Conservation (phyloP, 768 basidiomycete species). For the Polyporus arcularius region DNA sequence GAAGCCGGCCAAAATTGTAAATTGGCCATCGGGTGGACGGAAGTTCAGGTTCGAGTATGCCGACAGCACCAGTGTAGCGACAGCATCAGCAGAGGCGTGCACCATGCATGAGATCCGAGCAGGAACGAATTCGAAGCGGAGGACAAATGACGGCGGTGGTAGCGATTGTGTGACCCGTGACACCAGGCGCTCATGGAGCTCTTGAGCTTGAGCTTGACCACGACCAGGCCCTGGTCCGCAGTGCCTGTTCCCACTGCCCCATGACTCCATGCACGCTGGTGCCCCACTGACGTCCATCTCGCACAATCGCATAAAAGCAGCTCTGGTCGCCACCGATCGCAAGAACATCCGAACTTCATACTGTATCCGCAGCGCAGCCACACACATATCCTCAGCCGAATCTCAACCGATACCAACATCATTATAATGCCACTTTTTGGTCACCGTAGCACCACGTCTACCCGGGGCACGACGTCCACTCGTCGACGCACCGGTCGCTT, state of each 20-base stretch:
- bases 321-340: neutral
- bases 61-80: constrained; percentile 42
- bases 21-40: constrained; percentile 55
- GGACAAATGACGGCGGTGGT: neutral
- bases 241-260: neutral
- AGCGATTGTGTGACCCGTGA: constrained; percentile 4
- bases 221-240: neutral
- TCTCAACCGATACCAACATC: neutral
- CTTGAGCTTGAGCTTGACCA: constrained; percentile 1
- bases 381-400: neutral
- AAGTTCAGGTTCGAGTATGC: constrained; percentile 49
- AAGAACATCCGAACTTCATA: neutral
- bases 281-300: neutral
- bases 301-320: neutral
- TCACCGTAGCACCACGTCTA: neutral
- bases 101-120: constrained; percentile 17
- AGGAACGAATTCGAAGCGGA: neutral
- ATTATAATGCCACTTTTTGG: constrained; percentile 1
- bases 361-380: neutral
- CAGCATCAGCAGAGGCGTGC: constrained; percentile 20
- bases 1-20: constrained; percentile 61
- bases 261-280: neutral
- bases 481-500: constrained; percentile 11
- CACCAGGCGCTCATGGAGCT: neutral
- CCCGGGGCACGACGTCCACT: neutral